A percentile compares a stretch with the other conserved stretches of the same genome.
Conservation (phyloP, 306 rosid genomes). For the Quercus agrifolia region DNA sequence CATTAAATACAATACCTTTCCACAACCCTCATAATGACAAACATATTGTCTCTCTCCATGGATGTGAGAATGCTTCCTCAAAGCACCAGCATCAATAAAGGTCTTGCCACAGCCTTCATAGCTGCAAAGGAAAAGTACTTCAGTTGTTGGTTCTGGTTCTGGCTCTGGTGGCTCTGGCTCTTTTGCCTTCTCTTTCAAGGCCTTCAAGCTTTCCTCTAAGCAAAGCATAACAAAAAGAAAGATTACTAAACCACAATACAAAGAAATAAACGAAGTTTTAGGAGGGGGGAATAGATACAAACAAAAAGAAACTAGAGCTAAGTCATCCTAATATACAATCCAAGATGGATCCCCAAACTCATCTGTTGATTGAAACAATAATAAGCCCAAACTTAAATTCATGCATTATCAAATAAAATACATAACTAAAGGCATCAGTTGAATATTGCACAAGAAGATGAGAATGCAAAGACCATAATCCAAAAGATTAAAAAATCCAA, state of each 20-base stretch:
- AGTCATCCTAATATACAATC: background rate
- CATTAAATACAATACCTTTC: constrained; percentile 57
- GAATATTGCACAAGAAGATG: background rate
- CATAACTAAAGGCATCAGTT: background rate
- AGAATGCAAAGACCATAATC: background rate
- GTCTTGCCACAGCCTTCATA: constrained; percentile 94
- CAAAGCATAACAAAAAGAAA: constrained; percentile 23
- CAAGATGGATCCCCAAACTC: background rate
- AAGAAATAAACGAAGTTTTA: background rate
- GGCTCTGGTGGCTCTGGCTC: constrained; percentile 73
- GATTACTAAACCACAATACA: constrained; percentile 20
- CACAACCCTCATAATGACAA: constrained; percentile 89
- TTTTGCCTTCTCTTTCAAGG: constrained; percentile 65
- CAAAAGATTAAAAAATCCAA: background rate
- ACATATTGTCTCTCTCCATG: constrained; percentile 94
- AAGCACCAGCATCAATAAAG: constrained; percentile 95
- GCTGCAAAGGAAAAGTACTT: constrained; percentile 98
- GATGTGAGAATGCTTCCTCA: constrained; percentile 96
- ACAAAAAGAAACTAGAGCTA: background rate
- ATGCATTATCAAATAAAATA: no score
- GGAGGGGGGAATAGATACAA: background rate
- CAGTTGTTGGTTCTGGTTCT: constrained; percentile 96
- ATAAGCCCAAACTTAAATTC: background rate
- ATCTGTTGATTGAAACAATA: background rate
- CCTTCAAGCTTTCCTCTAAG: constrained; percentile 65